These are phyloP conservation scores for Salix exigua DNA, from an alignment of 345 rosid genomes.

Conservation along the genomic window DNA sequence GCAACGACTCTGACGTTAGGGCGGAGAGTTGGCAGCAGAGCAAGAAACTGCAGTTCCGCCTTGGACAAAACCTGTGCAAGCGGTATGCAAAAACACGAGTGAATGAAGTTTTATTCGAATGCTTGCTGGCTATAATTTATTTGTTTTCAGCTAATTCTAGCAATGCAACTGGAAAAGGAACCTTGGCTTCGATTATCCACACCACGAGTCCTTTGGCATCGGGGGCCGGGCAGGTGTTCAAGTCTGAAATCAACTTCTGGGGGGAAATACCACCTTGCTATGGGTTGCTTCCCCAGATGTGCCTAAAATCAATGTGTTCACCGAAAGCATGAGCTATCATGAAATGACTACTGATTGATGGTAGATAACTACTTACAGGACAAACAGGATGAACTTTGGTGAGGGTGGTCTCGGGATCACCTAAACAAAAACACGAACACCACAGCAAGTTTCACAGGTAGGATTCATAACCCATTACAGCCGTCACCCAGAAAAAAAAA, in stretches of 20 bases:
- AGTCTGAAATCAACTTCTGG: constrained; percentile 90
- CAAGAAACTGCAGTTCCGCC: constrained; percentile 80
- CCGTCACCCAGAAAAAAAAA: no score
- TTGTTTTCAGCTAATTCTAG: neutral
- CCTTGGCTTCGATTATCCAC: constrained; percentile 96
- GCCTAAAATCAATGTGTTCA: constrained; percentile 34
- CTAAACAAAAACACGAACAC: no score
- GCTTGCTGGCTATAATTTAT: neutral
- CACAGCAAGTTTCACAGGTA: no score
- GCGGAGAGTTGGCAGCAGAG: constrained; percentile 77
- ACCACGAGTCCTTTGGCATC: constrained; percentile 80
- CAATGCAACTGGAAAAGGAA: neutral
- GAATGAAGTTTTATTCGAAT: neutral
- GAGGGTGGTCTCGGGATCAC: constrained; percentile 91
- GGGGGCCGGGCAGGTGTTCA: constrained; percentile 59
- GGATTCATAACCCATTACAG: no score
- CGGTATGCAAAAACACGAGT: neutral
- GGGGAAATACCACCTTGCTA: constrained; percentile 94
- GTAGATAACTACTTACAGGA: constrained; percentile 44
- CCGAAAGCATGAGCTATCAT: neutral
- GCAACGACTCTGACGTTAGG: constrained; percentile 86
- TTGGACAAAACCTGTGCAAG: constrained; percentile 69
- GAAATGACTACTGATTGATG: neutral
- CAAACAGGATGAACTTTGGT: constrained; percentile 84
- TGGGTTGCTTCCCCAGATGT: constrained; percentile 89